Base-by-base conservation (phyloP, 2,329 filamentous ascomycete species). In the Endoconidiophora laricicola region DNA sequence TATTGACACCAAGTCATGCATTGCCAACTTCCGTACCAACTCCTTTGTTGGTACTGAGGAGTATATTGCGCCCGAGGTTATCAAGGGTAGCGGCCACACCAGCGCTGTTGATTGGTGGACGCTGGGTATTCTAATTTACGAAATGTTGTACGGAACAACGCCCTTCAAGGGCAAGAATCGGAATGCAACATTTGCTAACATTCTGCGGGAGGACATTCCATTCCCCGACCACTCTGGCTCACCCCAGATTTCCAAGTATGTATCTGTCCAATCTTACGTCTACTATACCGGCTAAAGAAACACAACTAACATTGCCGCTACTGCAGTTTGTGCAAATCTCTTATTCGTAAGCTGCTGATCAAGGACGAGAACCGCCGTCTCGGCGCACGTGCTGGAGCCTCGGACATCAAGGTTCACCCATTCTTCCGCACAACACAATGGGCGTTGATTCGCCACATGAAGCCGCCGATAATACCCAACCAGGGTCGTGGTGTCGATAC, bases 91-190 rank as follows among this genome's bases (percentile, higher is more conserved):
- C 61, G 91, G 91, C 22, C 91, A 98, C 66, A 98, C 91, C 6
- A 96, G 90, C 62, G 91, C 91, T 12, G 91, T 98, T 12, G 91
- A 98, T 65, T 98, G 91, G 91, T 98, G 91, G 91, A 98, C 91
- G 0, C 67, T 98, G 48, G 91, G 91, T 18, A 96, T 98, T 57
- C 68, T 98, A 60, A 87, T 98, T 51, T 98, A 96, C 64, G 91
- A 98, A 66, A 98, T 98, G 91, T 73, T 98, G 36, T 98, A 90
- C 67, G 91, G 91, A 50, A 98, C 90, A 0, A 98, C 91, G 0
- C 91, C 91, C 1, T 98, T 98, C 74, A 98, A 98, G 71, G 91
- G 91, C 58, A 96, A 98, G 76, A 98, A 95, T 66, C 79, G 91
- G 38, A 98, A 96, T 60, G 87, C 88, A 12, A 98, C 91, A 0